Evolutionary conservation across 176 grass and related monocot genomes (phyloP).

Genomic region (Ampelocalamus luodianensis): DNA sequence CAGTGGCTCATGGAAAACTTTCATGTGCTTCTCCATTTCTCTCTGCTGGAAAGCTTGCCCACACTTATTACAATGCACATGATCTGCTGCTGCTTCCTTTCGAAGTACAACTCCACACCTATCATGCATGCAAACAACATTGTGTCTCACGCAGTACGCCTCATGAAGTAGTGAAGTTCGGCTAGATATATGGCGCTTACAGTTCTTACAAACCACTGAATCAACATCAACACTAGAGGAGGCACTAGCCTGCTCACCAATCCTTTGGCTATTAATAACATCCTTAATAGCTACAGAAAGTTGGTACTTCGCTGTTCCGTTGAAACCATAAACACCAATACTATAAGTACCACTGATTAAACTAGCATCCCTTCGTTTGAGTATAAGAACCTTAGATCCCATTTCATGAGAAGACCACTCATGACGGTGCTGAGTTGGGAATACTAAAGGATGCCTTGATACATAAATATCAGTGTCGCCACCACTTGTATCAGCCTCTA

Average conservation of each 20-base stretch:
- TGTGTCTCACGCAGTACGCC: slow-evolving; percentile 92
- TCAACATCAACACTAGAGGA: slow-evolving; percentile 49
- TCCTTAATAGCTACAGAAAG: slow-evolving; percentile 76
- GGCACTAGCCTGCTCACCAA: slow-evolving; percentile 62
- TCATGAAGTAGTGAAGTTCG: slow-evolving; percentile 75
- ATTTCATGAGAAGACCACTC: slow-evolving; percentile 97
- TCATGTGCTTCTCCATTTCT: slow-evolving; percentile 95
- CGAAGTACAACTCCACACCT: slow-evolving; percentile 83
- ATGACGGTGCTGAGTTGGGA: slow-evolving; percentile 93
- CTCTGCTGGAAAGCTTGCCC: slow-evolving; percentile 77
- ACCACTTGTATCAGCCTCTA: slow-evolving; percentile 58
- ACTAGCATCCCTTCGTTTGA: slow-evolving; percentile 66
- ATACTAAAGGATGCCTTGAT: slow-evolving; percentile 94
- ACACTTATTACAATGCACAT: slow-evolving; percentile 87
- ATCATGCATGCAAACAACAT: slow-evolving; percentile 72
- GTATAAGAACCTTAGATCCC: slow-evolving; percentile 84
- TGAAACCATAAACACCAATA: slow-evolving; percentile 90
- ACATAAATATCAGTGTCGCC: slow-evolving; percentile 91
- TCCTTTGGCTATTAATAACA: slow-evolving; percentile 54
- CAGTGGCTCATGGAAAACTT: slow-evolving; percentile 91
- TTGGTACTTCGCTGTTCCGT: slow-evolving; percentile 74
- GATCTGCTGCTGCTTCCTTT: slow-evolving; percentile 74
- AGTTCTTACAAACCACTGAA: slow-evolving; percentile 81
- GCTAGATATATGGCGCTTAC: slow-evolving; percentile 73
- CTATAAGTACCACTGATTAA: slow-evolving; percentile 66